A percentile compares a stretch with the other conserved stretches of the same genome.
Conservation (phyloP, 768 basidiomycete species). For the Gymnopilus dilepis region DNA sequence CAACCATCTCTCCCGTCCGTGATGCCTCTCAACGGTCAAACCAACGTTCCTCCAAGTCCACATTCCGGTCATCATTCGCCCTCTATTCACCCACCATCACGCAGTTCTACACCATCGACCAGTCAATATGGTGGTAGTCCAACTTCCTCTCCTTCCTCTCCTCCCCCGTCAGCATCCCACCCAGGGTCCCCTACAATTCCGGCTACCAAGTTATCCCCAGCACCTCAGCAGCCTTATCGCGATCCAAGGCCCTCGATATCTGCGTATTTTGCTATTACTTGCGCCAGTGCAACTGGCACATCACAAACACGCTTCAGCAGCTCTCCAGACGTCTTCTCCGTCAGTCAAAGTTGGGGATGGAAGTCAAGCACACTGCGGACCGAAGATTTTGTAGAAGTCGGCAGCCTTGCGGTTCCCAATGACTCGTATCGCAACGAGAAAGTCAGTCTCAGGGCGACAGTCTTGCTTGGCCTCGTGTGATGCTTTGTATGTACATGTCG, state of each 20-base stretch:
- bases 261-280: constrained; percentile 86
- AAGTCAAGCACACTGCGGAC: constrained; percentile 61
- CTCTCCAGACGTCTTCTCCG: constrained; percentile 82
- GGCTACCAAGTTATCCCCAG: constrained; percentile 21
- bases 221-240: constrained; percentile 73
- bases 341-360: constrained; percentile 95
- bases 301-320: constrained; percentile 85
- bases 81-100: constrained; percentile 47
- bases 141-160: constrained; percentile 29
- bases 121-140: constrained; percentile 20
- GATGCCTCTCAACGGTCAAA: neutral
- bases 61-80: constrained; percentile 45
- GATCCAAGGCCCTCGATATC: constrained; percentile 74
- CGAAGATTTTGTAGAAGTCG: constrained; percentile 55
- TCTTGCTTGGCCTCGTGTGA: constrained; percentile 78
- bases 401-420: constrained; percentile 26
- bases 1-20: constrained; percentile 40
- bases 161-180: constrained; percentile 28
- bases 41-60: constrained; percentile 32
- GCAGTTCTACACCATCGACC: constrained; percentile 46
- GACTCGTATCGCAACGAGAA: constrained; percentile 40
- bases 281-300: constrained; percentile 80
- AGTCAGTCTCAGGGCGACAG: constrained; percentile 77
- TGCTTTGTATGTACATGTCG: neutral
- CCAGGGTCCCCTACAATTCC: constrained; percentile 22